These are phyloP conservation scores for Exserohilum turcica DNA, from an alignment of 2,329 filamentous ascomycete genomes.

Conservation along the genomic window DNA sequence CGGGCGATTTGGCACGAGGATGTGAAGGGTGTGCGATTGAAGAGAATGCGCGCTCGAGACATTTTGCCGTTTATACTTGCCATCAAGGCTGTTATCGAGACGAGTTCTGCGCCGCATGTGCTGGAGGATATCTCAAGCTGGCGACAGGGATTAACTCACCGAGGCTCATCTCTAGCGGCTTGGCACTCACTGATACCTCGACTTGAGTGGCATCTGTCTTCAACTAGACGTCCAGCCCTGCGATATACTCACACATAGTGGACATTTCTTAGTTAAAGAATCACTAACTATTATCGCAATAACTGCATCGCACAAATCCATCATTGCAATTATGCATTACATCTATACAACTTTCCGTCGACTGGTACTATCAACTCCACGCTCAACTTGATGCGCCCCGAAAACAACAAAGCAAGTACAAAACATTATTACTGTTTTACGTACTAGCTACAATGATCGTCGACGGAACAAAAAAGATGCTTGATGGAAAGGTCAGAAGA, in stretches of 20 bases:
- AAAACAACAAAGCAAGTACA: not conserved
- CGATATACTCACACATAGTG: no score
- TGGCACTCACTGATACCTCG: slow-evolving; percentile 11
- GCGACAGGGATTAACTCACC: slow-evolving; percentile 17
- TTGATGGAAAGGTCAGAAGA: not conserved
- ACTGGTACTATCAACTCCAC: no score
- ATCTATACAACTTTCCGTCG: no score
- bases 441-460: not conserved
- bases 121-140: not conserved
- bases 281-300: no score
- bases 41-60: slow-evolving; percentile 25
- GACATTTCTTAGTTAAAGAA: no score
- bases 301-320: not conserved
- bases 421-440: slow-evolving; percentile 1
- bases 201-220: not conserved
- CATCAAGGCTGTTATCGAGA: slow-evolving; percentile 4
- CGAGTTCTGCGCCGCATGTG: slow-evolving; percentile 1
- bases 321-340: not conserved
- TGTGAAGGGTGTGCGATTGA: slow-evolving; percentile 15
- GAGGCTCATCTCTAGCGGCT: slow-evolving; percentile 35
- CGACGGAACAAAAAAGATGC: not conserved
- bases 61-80: slow-evolving; percentile 19
- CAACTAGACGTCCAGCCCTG: no score
- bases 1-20: not conserved
- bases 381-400: no score